Base-by-base conservation (phyloP, 139 green algal species). In the Tetraselmis striata region DNA sequence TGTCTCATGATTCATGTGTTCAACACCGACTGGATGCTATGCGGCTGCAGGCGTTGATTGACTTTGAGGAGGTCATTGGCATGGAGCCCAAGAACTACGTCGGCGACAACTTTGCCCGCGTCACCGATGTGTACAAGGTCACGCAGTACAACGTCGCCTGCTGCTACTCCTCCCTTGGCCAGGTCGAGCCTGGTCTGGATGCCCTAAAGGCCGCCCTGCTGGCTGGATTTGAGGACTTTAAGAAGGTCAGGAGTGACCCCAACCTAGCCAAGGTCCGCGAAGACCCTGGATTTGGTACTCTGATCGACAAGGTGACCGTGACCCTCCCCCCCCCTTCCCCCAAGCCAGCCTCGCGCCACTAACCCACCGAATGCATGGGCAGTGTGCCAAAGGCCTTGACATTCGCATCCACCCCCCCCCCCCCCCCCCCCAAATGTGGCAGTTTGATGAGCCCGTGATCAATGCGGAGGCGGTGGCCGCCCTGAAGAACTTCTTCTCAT, bases 81-180 rank as follows among this genome's bases (percentile, higher is more conserved):
- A 86, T 98, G 85, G 94, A 99, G 90, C 94, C 96, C 24, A 91
- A 92, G 81, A 97, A 97, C 85, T 98, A 94, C 87, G 90, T 98
- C 59, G 94, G 95, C 23, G 95, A 98, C 88, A 93, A 97, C 89
- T 96, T 98, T 85, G 90, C 88, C 1, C 91, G 92, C 27, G 88
- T 95, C 1, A 97, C 95, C 0, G 84, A 93, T 29, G 93, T 99
- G 81, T 96, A 96, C 90, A 90, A 90, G 31, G 91, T 99, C n/a
- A 91, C 96, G 0, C 94, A 95, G 83, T 99, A 99, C 93, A 99
- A 99, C 87, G 91, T 98, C 32, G 96, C 97, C 0, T 99, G 97
- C 94, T 98, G 95, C 90, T 99, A 98, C 89, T 93, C 91, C 32
- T 92, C 93, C 83, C 82, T 98, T 29, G 85, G 87, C 27, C 88